phyloP scores from a whole-genome alignment of 1,139 yeast species.

The Saccharomyces hybrid region DNA sequence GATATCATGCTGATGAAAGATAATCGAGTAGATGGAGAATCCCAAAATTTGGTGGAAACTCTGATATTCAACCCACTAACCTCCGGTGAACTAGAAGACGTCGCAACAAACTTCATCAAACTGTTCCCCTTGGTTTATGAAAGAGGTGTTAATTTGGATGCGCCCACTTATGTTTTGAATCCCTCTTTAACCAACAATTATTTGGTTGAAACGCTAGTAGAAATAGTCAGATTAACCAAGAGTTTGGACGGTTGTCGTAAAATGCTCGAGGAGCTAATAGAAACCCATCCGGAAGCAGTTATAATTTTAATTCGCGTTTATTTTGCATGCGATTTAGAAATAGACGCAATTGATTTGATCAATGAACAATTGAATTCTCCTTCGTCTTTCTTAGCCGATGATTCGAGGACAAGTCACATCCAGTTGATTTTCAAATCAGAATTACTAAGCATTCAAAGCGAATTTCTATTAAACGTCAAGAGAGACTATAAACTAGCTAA shows the following conservation, averaged over 20 bases:
- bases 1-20: slow-evolving; percentile 65
- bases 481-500: slow-evolving; percentile 69
- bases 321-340: slow-evolving; percentile 65
- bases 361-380: slow-evolving; percentile 43
- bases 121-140: slow-evolving; percentile 56
- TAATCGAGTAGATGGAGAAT: slow-evolving; percentile 63
- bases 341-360: slow-evolving; percentile 64
- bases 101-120: slow-evolving; percentile 34
- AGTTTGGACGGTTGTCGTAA: slow-evolving; percentile 56
- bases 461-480: slow-evolving; percentile 57
- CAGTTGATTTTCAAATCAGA: slow-evolving; percentile 26
- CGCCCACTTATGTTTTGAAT: slow-evolving; percentile 40
- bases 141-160: slow-evolving; percentile 61
- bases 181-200: slow-evolving; percentile 73
- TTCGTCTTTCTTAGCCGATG: slow-evolving; percentile 39
- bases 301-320: slow-evolving; percentile 48
- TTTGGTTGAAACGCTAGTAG: slow-evolving; percentile 73
- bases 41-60: slow-evolving; percentile 50
- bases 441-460: slow-evolving; percentile 49
- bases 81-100: slow-evolving; percentile 38
- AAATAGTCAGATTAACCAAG: slow-evolving; percentile 63
- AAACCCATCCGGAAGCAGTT: slow-evolving; percentile 41
- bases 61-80: slow-evolving; percentile 61
- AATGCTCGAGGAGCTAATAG: slow-evolving; percentile 38
- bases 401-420: slow-evolving; percentile 26